Evolutionary conservation across 2,329 filamentous ascomycete species (phyloP).

Genomic region (Stagonosporopsis cucurbitacearum): DNA sequence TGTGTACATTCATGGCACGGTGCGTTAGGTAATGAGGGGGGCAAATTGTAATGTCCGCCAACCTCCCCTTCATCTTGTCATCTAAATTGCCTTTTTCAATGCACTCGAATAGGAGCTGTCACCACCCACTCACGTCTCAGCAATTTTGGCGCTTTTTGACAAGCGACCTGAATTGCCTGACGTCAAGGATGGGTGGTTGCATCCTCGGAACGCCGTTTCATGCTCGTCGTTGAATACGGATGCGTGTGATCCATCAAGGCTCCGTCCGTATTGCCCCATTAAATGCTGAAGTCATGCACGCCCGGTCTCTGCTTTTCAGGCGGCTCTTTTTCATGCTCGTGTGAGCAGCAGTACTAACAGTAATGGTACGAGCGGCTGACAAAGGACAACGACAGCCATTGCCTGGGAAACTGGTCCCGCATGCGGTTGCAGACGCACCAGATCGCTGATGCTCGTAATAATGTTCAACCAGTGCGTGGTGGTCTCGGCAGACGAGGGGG

Average conservation of each 20-base stretch:
- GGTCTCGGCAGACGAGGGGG: conserved; percentile 3
- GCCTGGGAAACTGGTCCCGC: neutral
- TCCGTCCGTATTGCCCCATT: conserved; percentile 16
- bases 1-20: neutral
- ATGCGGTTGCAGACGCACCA: neutral
- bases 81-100: conserved; percentile 11
- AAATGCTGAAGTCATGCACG: conserved; percentile 14
- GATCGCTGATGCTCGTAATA: neutral
- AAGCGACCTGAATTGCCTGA: conserved; percentile 25
- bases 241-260: conserved; percentile 7
- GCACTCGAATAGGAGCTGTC: conserved; percentile 11
- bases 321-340: neutral
- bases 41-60: conserved; percentile 13
- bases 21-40: neutral
- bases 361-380: conserved; percentile 5
- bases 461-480: conserved; percentile 15
- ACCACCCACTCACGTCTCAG: conserved; percentile 10
- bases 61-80: conserved; percentile 18
- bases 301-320: conserved; percentile 6
- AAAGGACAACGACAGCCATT: neutral
- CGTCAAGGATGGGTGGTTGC: conserved; percentile 21
- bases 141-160: conserved; percentile 6
- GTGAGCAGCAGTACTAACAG: too few relatives aligned
- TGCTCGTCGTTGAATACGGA: conserved; percentile 16
- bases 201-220: conserved; percentile 19